Conservation (phyloP, 768 basidiomycete genomes). For the Suillus tomentosus region DNA sequence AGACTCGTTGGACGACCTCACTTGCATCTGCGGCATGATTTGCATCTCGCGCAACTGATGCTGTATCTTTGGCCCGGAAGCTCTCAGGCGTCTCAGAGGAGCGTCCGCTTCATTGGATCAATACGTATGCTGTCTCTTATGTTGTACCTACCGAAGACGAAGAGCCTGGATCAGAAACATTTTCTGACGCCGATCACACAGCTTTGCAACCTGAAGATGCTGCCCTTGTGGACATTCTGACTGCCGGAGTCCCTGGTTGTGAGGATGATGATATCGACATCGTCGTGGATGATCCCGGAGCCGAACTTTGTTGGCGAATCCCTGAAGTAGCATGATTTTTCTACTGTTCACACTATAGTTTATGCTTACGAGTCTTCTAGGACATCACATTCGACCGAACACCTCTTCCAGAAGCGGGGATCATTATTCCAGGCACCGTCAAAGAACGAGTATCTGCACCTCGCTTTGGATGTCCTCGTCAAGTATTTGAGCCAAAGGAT, state of each 20-base stretch:
- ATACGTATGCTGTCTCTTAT: neutral
- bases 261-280: neutral
- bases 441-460: neutral
- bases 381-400: neutral
- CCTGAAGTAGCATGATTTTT: neutral
- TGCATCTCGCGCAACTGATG: neutral
- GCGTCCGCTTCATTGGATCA: neutral
- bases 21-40: neutral
- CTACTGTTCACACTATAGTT: neutral
- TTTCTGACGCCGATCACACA: neutral
- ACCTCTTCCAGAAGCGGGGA: neutral
- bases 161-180: neutral
- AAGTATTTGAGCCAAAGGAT: conserved; percentile 10
- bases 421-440: neutral
- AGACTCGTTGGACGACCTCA: conserved; percentile 20
- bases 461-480: neutral
- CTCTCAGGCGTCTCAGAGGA: conserved; percentile 1
- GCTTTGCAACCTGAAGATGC: neutral
- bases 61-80: neutral
- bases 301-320: neutral
- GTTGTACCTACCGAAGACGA: neutral
- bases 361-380: neutral
- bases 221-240: neutral
- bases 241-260: neutral
- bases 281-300: neutral